phyloP scores from a whole-genome alignment of 2,329 filamentous ascomycete species.

The Sporothrix globosa region DNA sequence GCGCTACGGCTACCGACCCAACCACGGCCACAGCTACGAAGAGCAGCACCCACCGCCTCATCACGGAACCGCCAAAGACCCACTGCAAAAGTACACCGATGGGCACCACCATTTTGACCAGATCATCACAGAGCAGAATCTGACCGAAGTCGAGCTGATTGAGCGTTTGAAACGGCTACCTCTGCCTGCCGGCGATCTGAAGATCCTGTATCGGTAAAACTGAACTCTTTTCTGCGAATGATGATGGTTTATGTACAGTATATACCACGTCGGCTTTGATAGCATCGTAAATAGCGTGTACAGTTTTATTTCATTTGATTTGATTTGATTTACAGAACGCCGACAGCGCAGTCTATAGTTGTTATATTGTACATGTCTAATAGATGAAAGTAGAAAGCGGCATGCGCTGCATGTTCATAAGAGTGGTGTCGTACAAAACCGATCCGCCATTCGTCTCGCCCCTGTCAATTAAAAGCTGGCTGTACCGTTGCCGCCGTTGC shows the following conservation, averaged over 20 bases:
- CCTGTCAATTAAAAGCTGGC: neutral
- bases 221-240: neutral
- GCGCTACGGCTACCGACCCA: constrained; percentile 29
- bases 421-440: constrained; percentile 24
- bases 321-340: constrained; percentile 18
- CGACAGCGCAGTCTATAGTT: neutral
- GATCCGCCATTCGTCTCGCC: neutral
- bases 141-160: constrained; percentile 71
- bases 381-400: neutral
- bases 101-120: constrained; percentile 79
- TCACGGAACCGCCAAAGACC: constrained; percentile 47
- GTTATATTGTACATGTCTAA: constrained; percentile 7
- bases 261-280: constrained; percentile 21
- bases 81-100: constrained; percentile 70
- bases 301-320: neutral
- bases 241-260: neutral
- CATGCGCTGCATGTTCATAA: constrained; percentile 12
- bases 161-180: constrained; percentile 65
- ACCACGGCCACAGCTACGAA: constrained; percentile 7
- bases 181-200: constrained; percentile 56
- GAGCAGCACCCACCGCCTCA: constrained; percentile 19
- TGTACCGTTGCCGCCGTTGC: neutral
- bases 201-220: constrained; percentile 55
- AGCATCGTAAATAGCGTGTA: neutral
- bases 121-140: constrained; percentile 74